Conservation (phyloP, 2,329 filamentous ascomycete genomes). For the Eutypella sp. region DNA sequence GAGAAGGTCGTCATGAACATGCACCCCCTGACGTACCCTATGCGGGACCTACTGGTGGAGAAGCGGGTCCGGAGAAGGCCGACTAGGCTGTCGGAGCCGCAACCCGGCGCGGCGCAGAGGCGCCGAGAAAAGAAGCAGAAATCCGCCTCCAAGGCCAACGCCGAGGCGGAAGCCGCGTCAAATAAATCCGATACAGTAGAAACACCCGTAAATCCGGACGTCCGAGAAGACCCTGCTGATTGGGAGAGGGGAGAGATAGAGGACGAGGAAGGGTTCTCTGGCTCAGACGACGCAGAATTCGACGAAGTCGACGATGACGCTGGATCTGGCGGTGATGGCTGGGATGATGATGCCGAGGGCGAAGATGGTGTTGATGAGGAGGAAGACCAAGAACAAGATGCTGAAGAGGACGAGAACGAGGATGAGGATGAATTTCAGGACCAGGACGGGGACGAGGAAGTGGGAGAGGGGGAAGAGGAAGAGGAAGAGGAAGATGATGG, state of each 20-base stretch:
- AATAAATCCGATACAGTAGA: neutral
- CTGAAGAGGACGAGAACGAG: slow-evolving; percentile 26
- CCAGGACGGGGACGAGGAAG: slow-evolving; percentile 16
- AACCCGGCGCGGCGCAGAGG: too few species aligned
- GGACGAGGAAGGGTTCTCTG: slow-evolving; percentile 18
- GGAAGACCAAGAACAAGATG: slow-evolving; percentile 1
- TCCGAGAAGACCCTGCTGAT: slow-evolving; percentile 14
- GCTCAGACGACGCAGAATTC: slow-evolving; percentile 15
- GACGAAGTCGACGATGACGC: slow-evolving; percentile 17
- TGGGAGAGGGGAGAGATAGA: too few species aligned
- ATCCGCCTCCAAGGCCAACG: too few species aligned
- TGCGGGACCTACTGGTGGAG: slow-evolving; percentile 20
- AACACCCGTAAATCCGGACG: slow-evolving; percentile 1
- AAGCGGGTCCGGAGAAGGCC: neutral
- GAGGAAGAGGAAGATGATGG: slow-evolving; percentile 12
- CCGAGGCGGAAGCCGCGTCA: neutral
- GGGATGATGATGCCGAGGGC: slow-evolving; percentile 23
- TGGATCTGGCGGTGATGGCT: slow-evolving; percentile 19
- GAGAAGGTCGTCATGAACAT: slow-evolving; percentile 19
- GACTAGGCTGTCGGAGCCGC: neutral
- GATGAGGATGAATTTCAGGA: too few species aligned
- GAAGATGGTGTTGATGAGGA: slow-evolving; percentile 20
- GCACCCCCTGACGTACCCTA: slow-evolving; percentile 23
- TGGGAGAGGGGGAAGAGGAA: slow-evolving; percentile 11
- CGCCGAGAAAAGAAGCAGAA: neutral